Evolutionary conservation across 2,329 filamentous ascomycete species (phyloP).

Genomic region (Aciculosporium take): DNA sequence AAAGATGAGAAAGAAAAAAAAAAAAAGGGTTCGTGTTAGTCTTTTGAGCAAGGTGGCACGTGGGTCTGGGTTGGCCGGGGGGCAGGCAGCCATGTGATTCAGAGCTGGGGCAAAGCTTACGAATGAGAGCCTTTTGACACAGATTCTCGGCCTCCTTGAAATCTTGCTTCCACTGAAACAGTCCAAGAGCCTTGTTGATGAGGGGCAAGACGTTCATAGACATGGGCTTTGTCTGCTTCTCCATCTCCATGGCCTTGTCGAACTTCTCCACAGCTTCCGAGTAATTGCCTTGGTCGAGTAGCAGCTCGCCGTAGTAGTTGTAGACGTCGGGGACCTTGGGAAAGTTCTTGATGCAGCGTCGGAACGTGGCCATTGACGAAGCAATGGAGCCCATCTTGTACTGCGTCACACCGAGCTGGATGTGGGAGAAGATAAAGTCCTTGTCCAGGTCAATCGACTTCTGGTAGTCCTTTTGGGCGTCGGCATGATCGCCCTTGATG

Average conservation of each 20-base stretch:
- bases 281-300: conserved; percentile 93
- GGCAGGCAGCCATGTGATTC: neutral
- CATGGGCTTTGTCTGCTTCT: conserved; percentile 84
- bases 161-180: conserved; percentile 98
- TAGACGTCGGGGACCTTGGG: conserved; percentile 93
- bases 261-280: conserved; percentile 95
- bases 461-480: conserved; percentile 96
- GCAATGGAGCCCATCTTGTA: conserved; percentile 99
- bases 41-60: neutral
- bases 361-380: conserved; percentile 96
- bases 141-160: conserved; percentile 89
- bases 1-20: neutral
- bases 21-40: neutral
- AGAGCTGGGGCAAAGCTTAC: conserved; percentile 43
- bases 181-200: conserved; percentile 93
- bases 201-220: conserved; percentile 95
- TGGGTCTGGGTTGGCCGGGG: too few relatives aligned
- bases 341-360: conserved; percentile 96
- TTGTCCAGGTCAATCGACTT: conserved; percentile 95
- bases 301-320: conserved; percentile 97
- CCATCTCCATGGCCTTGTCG: conserved; percentile 96
- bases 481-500: conserved; percentile 84
- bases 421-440: conserved; percentile 98
- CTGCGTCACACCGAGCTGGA: conserved; percentile 96
- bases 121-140: conserved; percentile 93